These are phyloP conservation scores for Solanum hybrid DNA, from an alignment of 305 asterid species.

Conservation along the genomic window DNA sequence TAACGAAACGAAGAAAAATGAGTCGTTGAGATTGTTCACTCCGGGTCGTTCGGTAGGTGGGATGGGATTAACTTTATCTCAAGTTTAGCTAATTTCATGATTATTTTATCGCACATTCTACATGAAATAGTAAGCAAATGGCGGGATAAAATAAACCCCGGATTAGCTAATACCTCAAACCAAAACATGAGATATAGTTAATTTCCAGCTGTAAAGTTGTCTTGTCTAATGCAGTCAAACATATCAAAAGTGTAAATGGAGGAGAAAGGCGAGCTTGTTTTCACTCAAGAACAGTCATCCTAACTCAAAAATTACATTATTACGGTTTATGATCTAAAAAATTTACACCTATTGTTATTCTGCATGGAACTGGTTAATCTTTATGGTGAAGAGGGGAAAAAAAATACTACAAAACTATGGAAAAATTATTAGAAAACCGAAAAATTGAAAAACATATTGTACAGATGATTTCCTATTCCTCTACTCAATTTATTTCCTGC, in stretches of 20 bases:
- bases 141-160: neutral
- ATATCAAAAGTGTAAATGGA: neutral
- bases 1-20: neutral
- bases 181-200: neutral
- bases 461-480: slow-evolving; percentile 9
- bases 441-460: slow-evolving; percentile 1
- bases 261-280: neutral
- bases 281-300: neutral
- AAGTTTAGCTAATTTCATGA: neutral
- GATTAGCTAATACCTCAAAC: neutral
- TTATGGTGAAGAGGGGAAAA: neutral
- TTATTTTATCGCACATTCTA: neutral
- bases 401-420: neutral
- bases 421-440: slow-evolving; percentile 10
- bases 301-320: neutral
- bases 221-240: neutral
- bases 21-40: neutral
- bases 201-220: neutral
- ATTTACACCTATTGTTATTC: slow-evolving; percentile 16
- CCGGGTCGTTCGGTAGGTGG: neutral
- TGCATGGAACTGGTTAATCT: neutral
- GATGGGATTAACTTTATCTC: neutral
- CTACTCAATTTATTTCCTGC: slow-evolving; percentile 24
- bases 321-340: neutral
- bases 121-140: neutral